Conservation (phyloP, 2,329 filamentous ascomycete species). For the Immersiporthe knoxdaviesiana region DNA sequence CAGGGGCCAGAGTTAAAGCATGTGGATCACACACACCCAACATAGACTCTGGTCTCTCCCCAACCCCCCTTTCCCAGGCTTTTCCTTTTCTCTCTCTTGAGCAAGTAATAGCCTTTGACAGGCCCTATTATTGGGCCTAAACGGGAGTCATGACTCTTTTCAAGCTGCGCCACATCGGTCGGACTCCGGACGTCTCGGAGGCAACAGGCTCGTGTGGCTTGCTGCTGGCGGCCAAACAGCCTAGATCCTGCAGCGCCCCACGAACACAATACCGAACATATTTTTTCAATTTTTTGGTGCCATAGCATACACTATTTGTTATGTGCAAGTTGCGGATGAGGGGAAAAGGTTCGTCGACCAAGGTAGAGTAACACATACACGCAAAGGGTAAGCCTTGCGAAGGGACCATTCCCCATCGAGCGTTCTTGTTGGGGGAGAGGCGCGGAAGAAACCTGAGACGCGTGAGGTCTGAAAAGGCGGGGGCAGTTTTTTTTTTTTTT, state of each 20-base stretch:
- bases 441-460: slow-evolving; percentile 23
- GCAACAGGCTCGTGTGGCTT: background rate
- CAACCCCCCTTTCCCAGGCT: too few relatives aligned
- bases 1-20: background rate
- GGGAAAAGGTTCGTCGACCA: background rate
- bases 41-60: too few relatives aligned
- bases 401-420: background rate
- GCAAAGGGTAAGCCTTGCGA: slow-evolving; percentile 20
- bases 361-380: slow-evolving; percentile 5
- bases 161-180: background rate
- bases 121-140: background rate
- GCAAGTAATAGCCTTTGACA: background rate
- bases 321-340: too few relatives aligned
- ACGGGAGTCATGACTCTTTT: background rate
- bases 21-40: background rate
- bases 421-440: background rate
- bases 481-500: too few relatives aligned
- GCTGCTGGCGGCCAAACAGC: background rate
- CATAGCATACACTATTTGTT: too few relatives aligned
- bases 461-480: slow-evolving; percentile 18
- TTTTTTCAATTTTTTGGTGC: too few relatives aligned
- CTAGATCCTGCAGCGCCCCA: background rate
- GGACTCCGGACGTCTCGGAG: background rate
- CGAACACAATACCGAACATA: background rate
- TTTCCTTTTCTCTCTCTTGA: too few relatives aligned